phyloP scores from a whole-genome alignment of 192 early-diverging fungal species.

The Coemansia sp. region DNA sequence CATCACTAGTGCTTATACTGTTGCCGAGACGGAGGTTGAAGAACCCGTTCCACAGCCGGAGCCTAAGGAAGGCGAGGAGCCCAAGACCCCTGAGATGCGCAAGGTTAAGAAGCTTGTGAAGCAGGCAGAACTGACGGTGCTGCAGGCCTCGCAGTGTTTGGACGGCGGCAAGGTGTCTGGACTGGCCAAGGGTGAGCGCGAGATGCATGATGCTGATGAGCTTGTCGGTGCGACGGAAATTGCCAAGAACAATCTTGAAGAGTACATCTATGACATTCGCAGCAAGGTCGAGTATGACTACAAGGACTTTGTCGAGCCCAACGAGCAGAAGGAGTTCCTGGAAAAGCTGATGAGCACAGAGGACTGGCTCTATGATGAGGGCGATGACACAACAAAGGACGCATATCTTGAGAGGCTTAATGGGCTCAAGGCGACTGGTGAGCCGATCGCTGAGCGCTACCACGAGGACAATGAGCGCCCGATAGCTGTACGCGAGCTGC shows the following conservation, averaged over 20 bases:
- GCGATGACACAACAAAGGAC: slow-evolving; percentile 87
- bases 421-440: slow-evolving; percentile 75
- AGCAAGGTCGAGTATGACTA: slow-evolving; percentile 77
- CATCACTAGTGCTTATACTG: slow-evolving; percentile 81
- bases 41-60: slow-evolving; percentile 64
- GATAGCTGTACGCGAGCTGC: slow-evolving; percentile 76
- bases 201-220: slow-evolving; percentile 82
- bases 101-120: slow-evolving; percentile 92
- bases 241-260: slow-evolving; percentile 92
- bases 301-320: slow-evolving; percentile 71
- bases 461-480: slow-evolving; percentile 85
- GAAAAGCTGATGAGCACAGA: slow-evolving; percentile 73
- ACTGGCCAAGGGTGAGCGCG: slow-evolving; percentile 76
- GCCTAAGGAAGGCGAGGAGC: slow-evolving; percentile 62
- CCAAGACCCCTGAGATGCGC: slow-evolving; percentile 58
- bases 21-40: slow-evolving; percentile 85
- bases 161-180: slow-evolving; percentile 59
- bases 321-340: slow-evolving; percentile 69
- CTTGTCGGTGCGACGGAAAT: slow-evolving; percentile 92
- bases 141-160: slow-evolving; percentile 62
- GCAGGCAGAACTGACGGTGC: slow-evolving; percentile 79
- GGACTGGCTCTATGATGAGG: slow-evolving; percentile 98
- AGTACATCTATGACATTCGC: slow-evolving; percentile 96
- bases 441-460: slow-evolving; percentile 77
- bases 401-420: slow-evolving; percentile 82